These are phyloP conservation scores for Pyrenula aspistea DNA, from an alignment of 495 filamentous ascomycete species.

Conservation along the genomic window DNA sequence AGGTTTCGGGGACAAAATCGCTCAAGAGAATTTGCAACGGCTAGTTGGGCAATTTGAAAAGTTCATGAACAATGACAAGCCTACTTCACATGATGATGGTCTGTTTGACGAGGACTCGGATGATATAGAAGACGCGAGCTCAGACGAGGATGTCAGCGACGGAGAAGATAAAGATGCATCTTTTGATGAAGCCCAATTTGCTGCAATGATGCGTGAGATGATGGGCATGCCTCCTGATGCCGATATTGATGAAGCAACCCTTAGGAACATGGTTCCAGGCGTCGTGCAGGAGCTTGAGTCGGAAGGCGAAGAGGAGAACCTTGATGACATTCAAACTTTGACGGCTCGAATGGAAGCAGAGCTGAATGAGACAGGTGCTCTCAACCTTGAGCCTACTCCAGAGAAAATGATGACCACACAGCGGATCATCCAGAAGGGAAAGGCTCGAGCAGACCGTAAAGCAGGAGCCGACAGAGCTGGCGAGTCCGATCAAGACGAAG, in stretches of 20 bases:
- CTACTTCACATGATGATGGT: constrained; percentile 68
- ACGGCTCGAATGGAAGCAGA: constrained; percentile 74
- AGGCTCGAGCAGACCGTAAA: too few species aligned
- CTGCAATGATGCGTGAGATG: constrained; percentile 86
- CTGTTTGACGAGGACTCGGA: constrained; percentile 53
- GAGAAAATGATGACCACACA: too few species aligned
- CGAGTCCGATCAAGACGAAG: too few species aligned
- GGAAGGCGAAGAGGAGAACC: constrained; percentile 45
- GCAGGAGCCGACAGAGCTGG: too few species aligned
- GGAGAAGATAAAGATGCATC: constrained; percentile 66
- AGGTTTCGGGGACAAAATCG: constrained; percentile 66
- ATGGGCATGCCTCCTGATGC: constrained; percentile 59
- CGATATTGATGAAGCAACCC: constrained; percentile 12
- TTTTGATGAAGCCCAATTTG: constrained; percentile 78
- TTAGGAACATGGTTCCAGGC: constrained; percentile 15
- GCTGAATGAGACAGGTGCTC: constrained; percentile 61
- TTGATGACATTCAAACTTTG: constrained; percentile 56
- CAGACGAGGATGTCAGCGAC: constrained; percentile 23
- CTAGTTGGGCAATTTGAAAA: constrained; percentile 86
- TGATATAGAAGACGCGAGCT: constrained; percentile 38
- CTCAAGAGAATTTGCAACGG: constrained; percentile 74
- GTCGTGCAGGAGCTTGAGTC: constrained; percentile 34
- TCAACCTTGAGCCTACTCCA: constrained; percentile 56
- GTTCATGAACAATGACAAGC: constrained; percentile 82
- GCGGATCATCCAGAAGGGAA: too few species aligned